Conservation (phyloP, 495 filamentous ascomycete species). For the Penicillium angulare region DNA sequence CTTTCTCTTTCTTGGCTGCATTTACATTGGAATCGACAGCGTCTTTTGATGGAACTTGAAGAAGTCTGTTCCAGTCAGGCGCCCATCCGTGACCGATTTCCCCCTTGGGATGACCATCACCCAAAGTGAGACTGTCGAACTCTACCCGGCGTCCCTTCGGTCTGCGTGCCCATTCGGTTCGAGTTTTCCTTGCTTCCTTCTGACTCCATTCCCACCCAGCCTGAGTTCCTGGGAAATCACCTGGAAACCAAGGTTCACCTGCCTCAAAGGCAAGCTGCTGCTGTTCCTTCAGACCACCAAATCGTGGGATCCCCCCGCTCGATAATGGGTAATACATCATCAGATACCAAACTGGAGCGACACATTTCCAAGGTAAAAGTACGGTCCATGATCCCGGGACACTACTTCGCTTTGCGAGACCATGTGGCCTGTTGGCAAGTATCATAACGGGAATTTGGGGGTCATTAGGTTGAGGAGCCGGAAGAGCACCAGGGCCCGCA, state of each 20-base stretch:
- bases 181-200: slow-evolving; percentile 58
- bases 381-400: slow-evolving; percentile 77
- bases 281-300: slow-evolving; percentile 78
- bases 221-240: slow-evolving; percentile 78
- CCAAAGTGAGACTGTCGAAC: slow-evolving; percentile 74
- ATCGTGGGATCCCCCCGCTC: slow-evolving; percentile 71
- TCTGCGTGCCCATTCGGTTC: slow-evolving; percentile 68
- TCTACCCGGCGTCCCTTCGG: slow-evolving; percentile 80
- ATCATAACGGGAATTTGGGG: slow-evolving; percentile 79
- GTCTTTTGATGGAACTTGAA: slow-evolving; percentile 25
- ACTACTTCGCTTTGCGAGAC: slow-evolving; percentile 33
- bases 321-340: slow-evolving; percentile 84
- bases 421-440: slow-evolving; percentile 53
- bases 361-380: slow-evolving; percentile 88
- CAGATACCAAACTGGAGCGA: slow-evolving; percentile 80
- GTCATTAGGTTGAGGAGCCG: slow-evolving; percentile 62
- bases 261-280: slow-evolving; percentile 81
- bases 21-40: neutral
- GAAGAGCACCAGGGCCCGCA: slow-evolving; percentile 60
- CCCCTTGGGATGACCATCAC: slow-evolving; percentile 65
- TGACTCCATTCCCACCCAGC: slow-evolving; percentile 79
- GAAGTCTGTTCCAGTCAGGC: slow-evolving; percentile 80
- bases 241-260: slow-evolving; percentile 81
- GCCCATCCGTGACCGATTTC: slow-evolving; percentile 82
- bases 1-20: slow-evolving; percentile 9